Evolutionary conservation across 108 stramenopile genomes (phyloP), one percentile per base, ranked within the genome.

Genomic region (Cyclostephanos invisitatus): DNA sequence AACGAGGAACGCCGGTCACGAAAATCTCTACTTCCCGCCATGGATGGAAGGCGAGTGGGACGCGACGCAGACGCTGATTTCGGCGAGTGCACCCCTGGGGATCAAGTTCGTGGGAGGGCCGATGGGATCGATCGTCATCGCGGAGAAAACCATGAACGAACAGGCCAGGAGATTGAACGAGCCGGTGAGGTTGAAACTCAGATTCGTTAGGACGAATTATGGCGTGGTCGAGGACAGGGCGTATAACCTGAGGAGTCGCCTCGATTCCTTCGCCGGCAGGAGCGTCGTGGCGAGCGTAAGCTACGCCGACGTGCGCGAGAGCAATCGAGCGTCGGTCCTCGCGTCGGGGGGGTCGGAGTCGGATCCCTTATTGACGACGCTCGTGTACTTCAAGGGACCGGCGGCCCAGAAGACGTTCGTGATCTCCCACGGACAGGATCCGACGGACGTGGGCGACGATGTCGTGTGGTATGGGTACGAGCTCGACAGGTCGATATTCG

Each of bases 371-470:
- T 84, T 80, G 72, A 93, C 92, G 3, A 91, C 89, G 10, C 21
- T 93, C 4, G 82, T 86, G 1, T 83, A 85, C 51, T 93, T 89
- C 81, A 89, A 89, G 62, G 92, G 92, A 18, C 92, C 92, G 1
- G 92, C 89, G 10, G 92, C 90, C 10, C 92, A 93, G 60, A 93
- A 91, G 62, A 85, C 80, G 18, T 93, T 91, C 75, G 77, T 89
- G 7, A 68, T 85, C 35, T 75, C 84, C 8, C 87, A 87, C 68
- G 86, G 80, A n/a, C 56, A 71, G 44, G 78, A 83, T 22, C 42
- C 60, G 53, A 54, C 72, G 17, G 46, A 58, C 10, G 73, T 82
- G 15, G 40, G 48, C 35, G 54, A 75, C 22, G 49, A 59, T n/a
- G 68, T 82, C n/a, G 56, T 25, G 21, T 93, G 86, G 85, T 53